Evolutionary conservation across 139 green algal genomes (phyloP).

Genomic region (Tetradesmus obliquus): DNA sequence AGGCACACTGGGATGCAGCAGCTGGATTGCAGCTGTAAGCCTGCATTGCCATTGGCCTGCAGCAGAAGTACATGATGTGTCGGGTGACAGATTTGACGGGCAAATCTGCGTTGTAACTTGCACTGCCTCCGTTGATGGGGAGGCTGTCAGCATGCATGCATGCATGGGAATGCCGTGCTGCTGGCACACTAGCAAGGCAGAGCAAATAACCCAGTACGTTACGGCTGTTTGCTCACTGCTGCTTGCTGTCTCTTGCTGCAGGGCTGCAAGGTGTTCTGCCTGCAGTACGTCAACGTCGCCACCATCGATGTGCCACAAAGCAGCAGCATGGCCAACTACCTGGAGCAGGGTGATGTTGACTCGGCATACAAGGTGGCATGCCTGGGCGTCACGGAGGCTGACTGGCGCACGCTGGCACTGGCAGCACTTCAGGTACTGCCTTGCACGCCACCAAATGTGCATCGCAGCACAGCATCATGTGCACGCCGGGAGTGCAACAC

Average conservation of each 20-base stretch:
- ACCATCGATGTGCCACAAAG: conserved; percentile 86
- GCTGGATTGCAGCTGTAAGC: too few relatives aligned
- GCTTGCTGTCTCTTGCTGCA: background rate
- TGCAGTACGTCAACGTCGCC: conserved; percentile 83
- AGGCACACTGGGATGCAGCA: too few relatives aligned
- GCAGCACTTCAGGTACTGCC: conserved; percentile 67
- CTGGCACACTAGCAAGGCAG: too few relatives aligned
- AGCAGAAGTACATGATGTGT: too few relatives aligned
- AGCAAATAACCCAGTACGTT: background rate
- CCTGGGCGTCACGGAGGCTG: conserved; percentile 83
- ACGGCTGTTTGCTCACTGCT: background rate
- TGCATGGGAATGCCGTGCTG: too few relatives aligned
- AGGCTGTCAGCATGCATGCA: too few relatives aligned
- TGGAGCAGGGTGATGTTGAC: conserved; percentile 68
- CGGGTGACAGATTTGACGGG: too few relatives aligned
- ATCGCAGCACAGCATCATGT: background rate
- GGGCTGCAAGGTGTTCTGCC: conserved; percentile 86
- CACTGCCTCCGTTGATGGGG: too few relatives aligned
- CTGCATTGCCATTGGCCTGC: too few relatives aligned
- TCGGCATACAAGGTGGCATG: conserved; percentile 78
- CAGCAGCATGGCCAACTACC: conserved; percentile 68
- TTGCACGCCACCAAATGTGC: too few relatives aligned
- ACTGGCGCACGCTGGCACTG: conserved; percentile 81
- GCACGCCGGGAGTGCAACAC: background rate
- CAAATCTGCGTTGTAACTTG: too few relatives aligned